Conservation (phyloP, 2,329 filamentous ascomycete genomes). For the Aureobasidium pullulans region DNA sequence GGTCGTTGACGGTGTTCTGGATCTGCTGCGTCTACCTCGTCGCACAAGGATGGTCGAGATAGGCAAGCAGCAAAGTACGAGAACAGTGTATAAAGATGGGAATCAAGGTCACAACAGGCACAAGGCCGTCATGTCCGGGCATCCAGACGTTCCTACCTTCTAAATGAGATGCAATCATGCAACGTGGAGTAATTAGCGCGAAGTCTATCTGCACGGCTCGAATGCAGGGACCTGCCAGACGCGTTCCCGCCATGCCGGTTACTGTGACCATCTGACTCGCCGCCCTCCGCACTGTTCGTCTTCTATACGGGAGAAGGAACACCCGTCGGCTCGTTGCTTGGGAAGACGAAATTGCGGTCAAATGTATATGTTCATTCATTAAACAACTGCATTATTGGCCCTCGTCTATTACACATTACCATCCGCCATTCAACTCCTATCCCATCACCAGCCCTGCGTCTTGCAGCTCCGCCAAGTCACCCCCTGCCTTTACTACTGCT, state of each 20-base stretch:
- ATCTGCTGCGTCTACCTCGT: neutral
- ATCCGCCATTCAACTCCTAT: neutral
- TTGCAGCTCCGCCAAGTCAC: constrained; percentile 46
- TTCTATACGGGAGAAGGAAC: neutral
- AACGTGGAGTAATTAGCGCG: constrained; percentile 9
- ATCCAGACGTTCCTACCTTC: constrained; percentile 2
- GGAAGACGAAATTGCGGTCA: constrained; percentile 5
- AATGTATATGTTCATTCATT: neutral
- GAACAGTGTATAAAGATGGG: neutral
- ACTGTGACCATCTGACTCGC: neutral
- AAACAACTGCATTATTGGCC: constrained; percentile 5
- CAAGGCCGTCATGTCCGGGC: neutral
- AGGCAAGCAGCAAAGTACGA: neutral
- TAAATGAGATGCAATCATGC: constrained; percentile 10
- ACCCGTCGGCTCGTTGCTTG: constrained; percentile 7
- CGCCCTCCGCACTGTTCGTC: neutral
- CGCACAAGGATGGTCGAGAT: neutral
- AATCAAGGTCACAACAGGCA: constrained; percentile 6
- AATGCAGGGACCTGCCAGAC: constrained; percentile 6
- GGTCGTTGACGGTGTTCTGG: constrained; percentile 1
- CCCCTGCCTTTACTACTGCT: constrained; percentile 63
- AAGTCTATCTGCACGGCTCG: neutral
- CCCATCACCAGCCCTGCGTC: constrained; percentile 32
- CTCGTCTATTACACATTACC: constrained; percentile 1
- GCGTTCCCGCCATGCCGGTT: neutral